Conservation (phyloP, 345 rosid genomes). For the Eucalyptus pauciflora region DNA sequence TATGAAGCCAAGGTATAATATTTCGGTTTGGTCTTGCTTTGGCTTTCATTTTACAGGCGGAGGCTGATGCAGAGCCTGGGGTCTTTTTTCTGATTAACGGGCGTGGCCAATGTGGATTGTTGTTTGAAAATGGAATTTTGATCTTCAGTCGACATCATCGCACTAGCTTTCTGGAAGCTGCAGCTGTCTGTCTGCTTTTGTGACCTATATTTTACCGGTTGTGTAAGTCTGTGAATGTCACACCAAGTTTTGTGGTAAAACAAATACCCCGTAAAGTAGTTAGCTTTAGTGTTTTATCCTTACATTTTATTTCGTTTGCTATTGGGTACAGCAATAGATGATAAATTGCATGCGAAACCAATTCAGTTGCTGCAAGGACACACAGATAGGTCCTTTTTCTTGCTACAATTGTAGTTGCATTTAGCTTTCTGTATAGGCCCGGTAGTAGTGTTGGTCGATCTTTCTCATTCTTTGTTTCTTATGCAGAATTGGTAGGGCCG, state of each 20-base stretch:
- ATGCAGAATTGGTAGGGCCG: not conserved
- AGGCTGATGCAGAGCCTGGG: not conserved
- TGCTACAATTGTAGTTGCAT: not conserved
- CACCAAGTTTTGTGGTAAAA: not conserved
- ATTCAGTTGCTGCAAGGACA: not conserved
- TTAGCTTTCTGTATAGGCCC: not conserved
- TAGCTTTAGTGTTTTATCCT: not conserved
- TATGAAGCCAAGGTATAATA: conserved; percentile 63
- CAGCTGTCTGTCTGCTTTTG: not conserved
- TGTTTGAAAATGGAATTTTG: not conserved
- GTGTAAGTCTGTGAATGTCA: not conserved
- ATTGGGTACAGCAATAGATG: not conserved
- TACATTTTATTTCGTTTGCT: not conserved
- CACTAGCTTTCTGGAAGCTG: not conserved
- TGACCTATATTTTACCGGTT: not conserved
- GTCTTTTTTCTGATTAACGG: not conserved
- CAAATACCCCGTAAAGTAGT: not conserved
- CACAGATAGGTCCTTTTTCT: not conserved
- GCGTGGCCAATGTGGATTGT: not conserved
- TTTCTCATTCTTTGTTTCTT: not conserved
- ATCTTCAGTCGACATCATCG: not conserved
- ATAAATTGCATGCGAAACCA: not conserved
- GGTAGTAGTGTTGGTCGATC: not conserved
- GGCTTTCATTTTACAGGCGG: not conserved
- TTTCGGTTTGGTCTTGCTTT: not conserved